phyloP scores from a whole-genome alignment of 2,329 filamentous ascomycete species.

The Ramichloridium luteum region DNA sequence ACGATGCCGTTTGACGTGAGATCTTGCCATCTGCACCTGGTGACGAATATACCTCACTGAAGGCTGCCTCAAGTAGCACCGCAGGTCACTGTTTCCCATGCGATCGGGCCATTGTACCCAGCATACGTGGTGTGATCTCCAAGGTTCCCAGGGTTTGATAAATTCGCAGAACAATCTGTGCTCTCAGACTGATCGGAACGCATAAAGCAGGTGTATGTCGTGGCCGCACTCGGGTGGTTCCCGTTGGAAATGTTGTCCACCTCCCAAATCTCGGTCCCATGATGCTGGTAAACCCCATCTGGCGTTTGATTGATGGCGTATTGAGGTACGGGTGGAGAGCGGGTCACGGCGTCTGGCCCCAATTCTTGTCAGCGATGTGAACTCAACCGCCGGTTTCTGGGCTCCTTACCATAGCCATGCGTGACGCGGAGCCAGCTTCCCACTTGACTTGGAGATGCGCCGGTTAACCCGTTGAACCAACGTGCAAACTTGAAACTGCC shows the following conservation, averaged over 20 bases:
- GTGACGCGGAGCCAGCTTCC: background rate
- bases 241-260: background rate
- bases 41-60: too few relatives aligned
- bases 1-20: too few relatives aligned
- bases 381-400: too few relatives aligned
- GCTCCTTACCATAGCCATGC: constrained; percentile 1
- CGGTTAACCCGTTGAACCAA: background rate
- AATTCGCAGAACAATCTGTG: background rate
- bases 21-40: too few relatives aligned
- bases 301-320: constrained; percentile 1
- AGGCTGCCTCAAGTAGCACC: background rate
- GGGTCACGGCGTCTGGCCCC: too few relatives aligned
- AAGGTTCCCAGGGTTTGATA: background rate
- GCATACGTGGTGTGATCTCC: background rate
- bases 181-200: background rate
- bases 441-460: background rate
- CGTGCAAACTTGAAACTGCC: background rate
- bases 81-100: background rate
- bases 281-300: background rate
- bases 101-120: background rate
- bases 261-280: constrained; percentile 1
- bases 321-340: background rate
- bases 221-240: background rate
- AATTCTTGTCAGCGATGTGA: too few relatives aligned
- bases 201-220: constrained; percentile 1